A percentile compares a stretch with the other conserved stretches of the same genome.
Evolutionary conservation across 2,329 filamentous ascomycete species (phyloP).

Genomic region (Diaporthe humulicola): DNA sequence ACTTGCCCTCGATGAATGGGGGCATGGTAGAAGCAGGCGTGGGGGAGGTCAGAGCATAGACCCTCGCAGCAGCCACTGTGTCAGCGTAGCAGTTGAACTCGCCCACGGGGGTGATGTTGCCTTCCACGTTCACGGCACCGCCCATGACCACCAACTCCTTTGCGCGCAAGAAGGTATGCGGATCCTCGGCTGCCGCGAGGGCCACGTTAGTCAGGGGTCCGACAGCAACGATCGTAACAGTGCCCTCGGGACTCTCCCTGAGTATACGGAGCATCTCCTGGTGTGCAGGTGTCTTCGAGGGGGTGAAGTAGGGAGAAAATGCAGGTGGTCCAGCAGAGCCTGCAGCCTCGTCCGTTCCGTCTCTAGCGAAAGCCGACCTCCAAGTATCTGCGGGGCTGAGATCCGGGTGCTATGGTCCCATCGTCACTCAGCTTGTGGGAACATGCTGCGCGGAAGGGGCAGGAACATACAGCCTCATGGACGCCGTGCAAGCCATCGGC

Average conservation of each 20-base stretch:
- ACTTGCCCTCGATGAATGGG: slow-evolving; percentile 65
- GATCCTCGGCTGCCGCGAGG: slow-evolving; percentile 87
- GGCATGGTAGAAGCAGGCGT: slow-evolving; percentile 86
- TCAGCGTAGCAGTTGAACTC: slow-evolving; percentile 99
- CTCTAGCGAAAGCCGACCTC: slow-evolving; percentile 73
- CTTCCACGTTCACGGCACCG: slow-evolving; percentile 81
- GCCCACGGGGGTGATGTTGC: slow-evolving; percentile 87
- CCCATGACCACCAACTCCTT: slow-evolving; percentile 98
- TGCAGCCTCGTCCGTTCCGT: slow-evolving; percentile 45
- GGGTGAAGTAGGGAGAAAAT: slow-evolving; percentile 76
- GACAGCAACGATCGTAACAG: slow-evolving; percentile 89
- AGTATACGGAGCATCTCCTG: slow-evolving; percentile 92
- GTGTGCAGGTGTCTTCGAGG: slow-evolving; percentile 81
- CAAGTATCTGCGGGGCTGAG: slow-evolving; percentile 81
- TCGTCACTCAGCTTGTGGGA: slow-evolving; percentile 25
- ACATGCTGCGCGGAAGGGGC: slow-evolving; percentile 15
- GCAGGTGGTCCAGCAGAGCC: slow-evolving; percentile 55
- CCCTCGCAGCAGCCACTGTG: slow-evolving; percentile 79
- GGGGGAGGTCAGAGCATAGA: slow-evolving; percentile 82
- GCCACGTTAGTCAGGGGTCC: slow-evolving; percentile 96
- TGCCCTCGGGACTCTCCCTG: slow-evolving; percentile 83
- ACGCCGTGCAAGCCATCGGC: slow-evolving; percentile 83
- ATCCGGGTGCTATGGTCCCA: slow-evolving; percentile 71
- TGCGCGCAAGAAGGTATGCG: slow-evolving; percentile 87
- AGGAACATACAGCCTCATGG: slow-evolving; percentile 65